Evolutionary conservation across 345 rosid genomes (phyloP), one percentile per base, ranked within the genome.

Genomic region (Excoecaria cochinchinensis): DNA sequence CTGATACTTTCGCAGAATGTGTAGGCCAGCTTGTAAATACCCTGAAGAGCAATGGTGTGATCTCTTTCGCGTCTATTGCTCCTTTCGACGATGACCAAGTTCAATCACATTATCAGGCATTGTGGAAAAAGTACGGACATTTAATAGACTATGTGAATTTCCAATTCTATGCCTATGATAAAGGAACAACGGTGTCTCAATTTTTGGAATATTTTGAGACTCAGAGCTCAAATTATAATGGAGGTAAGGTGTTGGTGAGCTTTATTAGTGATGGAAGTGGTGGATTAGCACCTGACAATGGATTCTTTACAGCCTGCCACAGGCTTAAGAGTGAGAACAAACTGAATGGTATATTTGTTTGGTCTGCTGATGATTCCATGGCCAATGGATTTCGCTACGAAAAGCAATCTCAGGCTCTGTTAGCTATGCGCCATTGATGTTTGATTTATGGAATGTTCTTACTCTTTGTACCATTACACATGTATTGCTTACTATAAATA

Each of bases 1-100:
- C 70, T 31, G 58, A 63, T 0, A 63, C 51, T n/a, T 73, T 63
- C 31, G 61, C 70, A 4, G 76, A 63, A 21, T 73, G 61, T 46
- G 51, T 73, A 3, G 76, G 76, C 3, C 38, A 63, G 19, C 76
- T 73, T 53, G 22, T 73, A n/a, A 19, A 36, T 19, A 52, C 69
- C 19, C 61, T 73, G 6, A 73, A 62, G 76, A 73, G 11, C 3
- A 73, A 73, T 38, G 21, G 38, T 5, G 61, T 63, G 19, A 63
- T 73, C 70, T 62, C 69, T n/a, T 63, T 73, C 19, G 76, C 76
- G 8, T 73, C 76, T 36, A 63, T 73, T 6, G 76, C 76, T 50
- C 76, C 76, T 4, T 73, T 73, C 16, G 69, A 61, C 13, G 59
- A 73, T n/a, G 68, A 47, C 16, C 59, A 73, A 50, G 76, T 73